A percentile compares a stretch with the other conserved stretches of the same genome.
phyloP scores from a whole-genome alignment of 148 eudicot species.

The Nepenthes gracilis region DNA sequence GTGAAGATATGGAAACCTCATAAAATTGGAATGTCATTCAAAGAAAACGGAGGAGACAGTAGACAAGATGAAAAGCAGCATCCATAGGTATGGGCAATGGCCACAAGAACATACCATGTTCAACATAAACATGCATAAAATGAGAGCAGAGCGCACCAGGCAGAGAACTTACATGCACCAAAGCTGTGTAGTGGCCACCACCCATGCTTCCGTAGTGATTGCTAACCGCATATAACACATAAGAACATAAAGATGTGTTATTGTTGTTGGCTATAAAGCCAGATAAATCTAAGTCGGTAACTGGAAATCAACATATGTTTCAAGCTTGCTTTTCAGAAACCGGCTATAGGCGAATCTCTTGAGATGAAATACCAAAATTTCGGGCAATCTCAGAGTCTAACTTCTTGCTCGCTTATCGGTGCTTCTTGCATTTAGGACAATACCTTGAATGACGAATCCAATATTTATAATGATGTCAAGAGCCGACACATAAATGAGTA shows the following conservation, averaged over 20 bases:
- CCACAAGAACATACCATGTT: neutral
- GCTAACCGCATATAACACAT: slow-evolving; percentile 57
- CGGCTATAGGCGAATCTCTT: slow-evolving; percentile 75
- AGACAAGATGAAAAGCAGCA: no score
- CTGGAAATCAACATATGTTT: slow-evolving; percentile 71
- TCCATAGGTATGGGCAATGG: neutral
- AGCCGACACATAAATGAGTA: neutral
- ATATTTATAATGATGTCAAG: neutral
- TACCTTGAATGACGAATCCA: slow-evolving; percentile 29
- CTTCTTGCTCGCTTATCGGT: slow-evolving; percentile 72
- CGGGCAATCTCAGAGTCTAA: slow-evolving; percentile 88
- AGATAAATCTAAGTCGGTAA: slow-evolving; percentile 55
- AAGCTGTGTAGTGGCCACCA: slow-evolving; percentile 81
- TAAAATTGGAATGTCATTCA: neutral
- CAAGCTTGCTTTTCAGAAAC: slow-evolving; percentile 58
- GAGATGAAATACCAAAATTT: slow-evolving; percentile 70
- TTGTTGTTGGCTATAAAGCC: slow-evolving; percentile 31
- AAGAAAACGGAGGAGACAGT: neutral
- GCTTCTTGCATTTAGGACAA: slow-evolving; percentile 71
- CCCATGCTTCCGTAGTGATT: slow-evolving; percentile 82
- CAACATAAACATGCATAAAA: neutral
- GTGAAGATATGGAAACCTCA: no score
- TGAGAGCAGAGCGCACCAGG: neutral
- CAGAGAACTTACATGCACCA: slow-evolving; percentile 49
- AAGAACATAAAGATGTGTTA: slow-evolving; percentile 23